Evolutionary conservation across 78 protist genomes (phyloP), one percentile per base, ranked within the genome.

Genomic region (Dictyostelium firmibasis): DNA sequence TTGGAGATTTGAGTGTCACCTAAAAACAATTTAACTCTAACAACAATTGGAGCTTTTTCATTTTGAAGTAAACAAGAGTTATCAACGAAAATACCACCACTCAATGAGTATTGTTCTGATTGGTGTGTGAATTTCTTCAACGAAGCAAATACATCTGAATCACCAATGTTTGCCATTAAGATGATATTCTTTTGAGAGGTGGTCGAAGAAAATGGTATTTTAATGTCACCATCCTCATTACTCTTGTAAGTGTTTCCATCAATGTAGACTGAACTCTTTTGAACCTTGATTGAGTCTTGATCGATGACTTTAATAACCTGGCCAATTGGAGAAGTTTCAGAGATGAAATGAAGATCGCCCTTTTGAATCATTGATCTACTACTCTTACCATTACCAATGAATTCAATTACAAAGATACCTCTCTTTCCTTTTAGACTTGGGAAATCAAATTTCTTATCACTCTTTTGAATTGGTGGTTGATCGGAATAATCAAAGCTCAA

Each of bases 351-450:
- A 5, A 69, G 29, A 10, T 83, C 82, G 53, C 96, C 96, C 35
- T 92, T 92, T 36, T 70, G 50, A 13, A 92, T 64, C 20, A 92
- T 13, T 18, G 96, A 79, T 35, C 96, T 38, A 36, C 91, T 83
- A 25, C 88, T 79, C 43, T 83, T 92, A n/a, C 96, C 96, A 67
- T 79, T 79, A 13, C 96, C 96, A 83, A 92, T 92, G 64, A 92
- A 92, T 33, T 92, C 96, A 23, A 92, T 62, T 7, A 92, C 91
- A 33, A 79, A 92, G 8, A 92, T 16, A 47, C 96, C 96, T 38
- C 96, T 83, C 11, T 67, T 89, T 11, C 92, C 96, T 47, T 82
- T 69, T 18, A 92, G 69, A 14, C 38, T 14, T 67, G 91, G 92
- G 84, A 92, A 92, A 1, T n/a, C n/a, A 27, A 72, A 92, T 41